Conservation (phyloP, 306 rosid species). For the Trifolium dubium region DNA sequence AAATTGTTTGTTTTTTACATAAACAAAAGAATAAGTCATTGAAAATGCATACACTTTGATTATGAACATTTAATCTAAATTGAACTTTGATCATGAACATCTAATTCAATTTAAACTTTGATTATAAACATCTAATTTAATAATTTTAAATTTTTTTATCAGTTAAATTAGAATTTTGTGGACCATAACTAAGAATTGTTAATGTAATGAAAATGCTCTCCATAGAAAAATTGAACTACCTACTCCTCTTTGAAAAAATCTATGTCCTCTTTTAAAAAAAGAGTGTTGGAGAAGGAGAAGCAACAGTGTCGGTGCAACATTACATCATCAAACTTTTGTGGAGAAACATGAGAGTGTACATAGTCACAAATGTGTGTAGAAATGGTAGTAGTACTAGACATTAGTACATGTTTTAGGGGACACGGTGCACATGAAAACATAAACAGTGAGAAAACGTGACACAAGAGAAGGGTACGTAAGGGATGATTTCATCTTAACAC, state of each 20-base stretch:
- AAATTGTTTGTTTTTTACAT: too few relatives aligned
- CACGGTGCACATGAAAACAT: constrained; percentile 32
- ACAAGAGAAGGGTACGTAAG: constrained; percentile 26
- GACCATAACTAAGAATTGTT: too few relatives aligned
- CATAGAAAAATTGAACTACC: not conserved
- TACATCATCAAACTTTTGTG: not conserved
- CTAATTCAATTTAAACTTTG: too few relatives aligned
- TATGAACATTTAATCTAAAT: too few relatives aligned
- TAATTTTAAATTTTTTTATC: too few relatives aligned
- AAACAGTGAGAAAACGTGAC: constrained; percentile 28
- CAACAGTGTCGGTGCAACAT: constrained; percentile 4
- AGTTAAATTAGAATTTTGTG: too few relatives aligned
- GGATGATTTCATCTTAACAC: not conserved
- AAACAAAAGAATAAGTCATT: too few relatives aligned
- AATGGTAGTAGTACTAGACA: not conserved
- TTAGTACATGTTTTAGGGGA: constrained; percentile 1
- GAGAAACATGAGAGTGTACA: not conserved
- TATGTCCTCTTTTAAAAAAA: not conserved
- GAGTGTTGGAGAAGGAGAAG: not conserved
- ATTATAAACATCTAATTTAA: too few relatives aligned
- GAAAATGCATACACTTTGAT: too few relatives aligned
- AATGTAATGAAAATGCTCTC: not conserved
- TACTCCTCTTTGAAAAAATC: not conserved
- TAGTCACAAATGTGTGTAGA: not conserved
- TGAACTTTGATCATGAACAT: too few relatives aligned